These are phyloP conservation scores for Talaromyces amestolkiae DNA, from an alignment of 2,329 filamentous ascomycete genomes.

Conservation along the genomic window DNA sequence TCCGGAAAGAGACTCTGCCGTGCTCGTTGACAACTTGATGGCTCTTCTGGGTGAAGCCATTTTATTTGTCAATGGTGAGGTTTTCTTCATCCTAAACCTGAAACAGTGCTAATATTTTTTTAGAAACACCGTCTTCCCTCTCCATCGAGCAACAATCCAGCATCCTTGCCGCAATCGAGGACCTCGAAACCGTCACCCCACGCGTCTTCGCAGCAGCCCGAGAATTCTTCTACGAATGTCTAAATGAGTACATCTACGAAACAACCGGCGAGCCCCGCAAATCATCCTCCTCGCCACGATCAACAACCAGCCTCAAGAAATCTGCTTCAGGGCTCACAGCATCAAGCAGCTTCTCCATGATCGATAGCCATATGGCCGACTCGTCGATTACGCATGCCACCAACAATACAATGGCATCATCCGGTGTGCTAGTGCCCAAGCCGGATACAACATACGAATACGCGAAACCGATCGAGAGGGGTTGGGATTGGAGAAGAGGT, in stretches of 20 bases:
- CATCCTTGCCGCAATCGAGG: conserved; percentile 74
- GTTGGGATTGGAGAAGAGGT: conserved; percentile 70
- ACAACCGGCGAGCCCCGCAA: conserved; percentile 14
- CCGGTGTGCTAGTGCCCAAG: conserved; percentile 48
- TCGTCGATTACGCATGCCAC: conserved; percentile 20
- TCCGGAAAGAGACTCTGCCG: conserved; percentile 72
- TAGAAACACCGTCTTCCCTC: conserved; percentile 58
- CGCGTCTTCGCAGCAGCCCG: conserved; percentile 72
- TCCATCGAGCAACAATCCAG: conserved; percentile 70
- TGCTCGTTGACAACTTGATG: conserved; percentile 83
- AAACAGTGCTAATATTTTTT: conserved; percentile 9
- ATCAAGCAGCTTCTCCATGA: conserved; percentile 64
- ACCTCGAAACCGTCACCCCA: conserved; percentile 71
- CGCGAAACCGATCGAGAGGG: conserved; percentile 45
- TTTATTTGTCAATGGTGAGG: conserved; percentile 65
- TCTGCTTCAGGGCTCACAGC: conserved; percentile 56
- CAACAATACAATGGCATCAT: conserved; percentile 29
- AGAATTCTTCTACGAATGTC: conserved; percentile 72
- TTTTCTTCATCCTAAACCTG: conserved; percentile 18
- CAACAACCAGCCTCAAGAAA: conserved; percentile 66
- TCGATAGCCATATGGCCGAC: conserved; percentile 70
- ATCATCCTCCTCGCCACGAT: conserved; percentile 45
- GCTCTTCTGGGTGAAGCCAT: conserved; percentile 80
- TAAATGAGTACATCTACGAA: conserved; percentile 59
- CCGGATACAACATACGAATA: conserved; percentile 24